Percentiles rank a stretch among this genome's conserved stretches.
Evolutionary conservation across 2,329 filamentous ascomycete genomes (phyloP).

Genomic region (Curvularia hawaiiensis): DNA sequence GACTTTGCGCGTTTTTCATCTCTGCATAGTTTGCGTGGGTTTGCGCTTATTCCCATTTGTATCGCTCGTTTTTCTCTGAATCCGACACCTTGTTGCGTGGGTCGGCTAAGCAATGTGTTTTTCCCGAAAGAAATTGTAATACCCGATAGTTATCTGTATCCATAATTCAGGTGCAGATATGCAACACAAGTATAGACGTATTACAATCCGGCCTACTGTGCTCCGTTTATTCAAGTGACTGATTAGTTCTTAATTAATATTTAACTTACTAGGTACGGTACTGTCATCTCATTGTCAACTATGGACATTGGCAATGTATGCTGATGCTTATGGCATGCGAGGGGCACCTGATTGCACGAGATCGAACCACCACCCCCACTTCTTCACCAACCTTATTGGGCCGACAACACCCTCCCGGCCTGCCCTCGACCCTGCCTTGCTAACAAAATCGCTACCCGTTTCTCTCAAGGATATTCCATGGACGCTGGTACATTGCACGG

Average conservation of each 20-base stretch:
- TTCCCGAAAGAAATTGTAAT: constrained; percentile 8
- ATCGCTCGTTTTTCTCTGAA: constrained; percentile 4
- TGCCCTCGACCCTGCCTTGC: background rate
- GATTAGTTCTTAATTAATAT: background rate
- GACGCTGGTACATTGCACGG: background rate
- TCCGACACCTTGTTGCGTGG: background rate
- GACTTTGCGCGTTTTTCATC: constrained; percentile 6
- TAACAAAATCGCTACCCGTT: background rate
- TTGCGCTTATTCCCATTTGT: constrained; percentile 18
- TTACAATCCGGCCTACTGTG: background rate
- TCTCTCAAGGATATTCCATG: background rate
- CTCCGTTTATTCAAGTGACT: background rate
- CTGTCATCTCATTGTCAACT: background rate
- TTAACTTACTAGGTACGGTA: background rate
- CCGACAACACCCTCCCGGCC: background rate
- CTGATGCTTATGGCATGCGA: background rate
- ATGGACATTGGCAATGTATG: background rate
- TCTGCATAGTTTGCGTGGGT: constrained; percentile 18
- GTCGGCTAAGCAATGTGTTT: constrained; percentile 5
- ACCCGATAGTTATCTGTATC: background rate
- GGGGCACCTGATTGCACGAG: constrained; percentile 14
- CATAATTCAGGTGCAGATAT: background rate
- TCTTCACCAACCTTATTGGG: constrained; percentile 3
- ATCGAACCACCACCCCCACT: constrained; percentile 17
- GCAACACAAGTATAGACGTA: background rate